Base-by-base conservation (phyloP, 2,329 filamentous ascomycete species). In the Arthrobotrys pseudoclavata region DNA sequence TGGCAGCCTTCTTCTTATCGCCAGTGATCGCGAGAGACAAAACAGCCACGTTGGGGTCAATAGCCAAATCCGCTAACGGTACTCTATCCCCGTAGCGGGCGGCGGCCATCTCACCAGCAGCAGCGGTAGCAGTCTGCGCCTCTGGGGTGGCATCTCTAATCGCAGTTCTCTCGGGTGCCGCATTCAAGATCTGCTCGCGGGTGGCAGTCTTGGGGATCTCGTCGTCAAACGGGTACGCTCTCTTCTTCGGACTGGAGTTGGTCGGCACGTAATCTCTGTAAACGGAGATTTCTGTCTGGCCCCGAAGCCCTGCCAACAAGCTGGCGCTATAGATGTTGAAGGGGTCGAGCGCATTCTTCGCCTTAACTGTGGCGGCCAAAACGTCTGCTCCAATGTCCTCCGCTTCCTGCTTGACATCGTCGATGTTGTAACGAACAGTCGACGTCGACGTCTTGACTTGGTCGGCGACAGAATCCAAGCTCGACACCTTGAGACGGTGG, bases 241-340 rank as follows among this genome's bases (percentile, higher is more conserved):
- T 86, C 84, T 94, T 96, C 82, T 92, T 89, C 0, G 96, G 96
- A 0, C 96, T 98, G 55, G 91, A 87, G 63, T 96, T 95, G 0
- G 96, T 98, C 0, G 92, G 89, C 42, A 89, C 86, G 83, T 98
- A 98, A 82, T 97, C 94, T 66, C 90, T 87, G 64, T 98, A 86
- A 3, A 86, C 84, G 0, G 90, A 89, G 55, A 84, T 85, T 15
- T 87, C 85, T 55, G 97, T 89, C n/a, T 89, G 87, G 18, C 89
- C 86, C 6, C 93, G 89, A 26, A 99, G 88, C 55, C 90, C 87
- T 26, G 86, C 85, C 4, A 98, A 88, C 6, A 93, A 91, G 80
- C 67, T 86, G 84, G 72, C 52, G 13, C 79, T 84, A 31, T 87
- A 85, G 20, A 85, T 82, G 4, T 83, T 83, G 3, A 97, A 85